Percentiles rank a stretch among this genome's conserved stretches.
These are phyloP conservation scores for Geosmithia putterillii DNA, from an alignment of 2,329 filamentous ascomycete genomes.

Conservation along the genomic window DNA sequence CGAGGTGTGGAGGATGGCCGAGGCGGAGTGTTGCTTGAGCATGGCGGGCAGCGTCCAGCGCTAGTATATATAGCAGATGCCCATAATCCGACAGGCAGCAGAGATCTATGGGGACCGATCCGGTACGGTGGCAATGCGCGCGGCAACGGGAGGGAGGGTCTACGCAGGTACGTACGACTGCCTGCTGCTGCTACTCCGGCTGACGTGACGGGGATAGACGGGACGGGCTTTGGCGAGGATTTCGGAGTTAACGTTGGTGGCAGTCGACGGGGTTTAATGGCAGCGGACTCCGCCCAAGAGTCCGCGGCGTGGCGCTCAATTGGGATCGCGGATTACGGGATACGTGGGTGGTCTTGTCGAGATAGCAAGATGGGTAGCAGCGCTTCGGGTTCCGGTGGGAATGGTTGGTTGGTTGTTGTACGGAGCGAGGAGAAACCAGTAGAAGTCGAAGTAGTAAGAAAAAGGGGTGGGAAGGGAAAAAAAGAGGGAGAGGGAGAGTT, in stretches of 20 bases:
- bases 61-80: not conserved
- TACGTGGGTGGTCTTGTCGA: not conserved
- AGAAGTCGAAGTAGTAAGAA: too few species aligned
- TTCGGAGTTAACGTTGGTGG: not conserved
- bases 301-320: not conserved
- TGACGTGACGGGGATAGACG: not conserved
- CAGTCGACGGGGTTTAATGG: not conserved
- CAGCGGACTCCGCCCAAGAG: not conserved
- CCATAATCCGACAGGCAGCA: not conserved
- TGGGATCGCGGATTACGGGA: not conserved
- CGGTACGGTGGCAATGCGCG: too few species aligned
- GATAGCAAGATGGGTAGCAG: not conserved
- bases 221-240: not conserved
- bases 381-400: too few species aligned
- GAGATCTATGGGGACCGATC: not conserved
- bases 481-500: too few species aligned
- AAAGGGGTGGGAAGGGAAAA: too few species aligned
- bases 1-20: constrained; percentile 22
- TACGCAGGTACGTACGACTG: too few species aligned
- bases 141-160: too few species aligned
- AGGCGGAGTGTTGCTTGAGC: constrained; percentile 29
- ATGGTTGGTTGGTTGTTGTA: too few species aligned
- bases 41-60: constrained; percentile 19
- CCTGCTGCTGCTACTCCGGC: too few species aligned
- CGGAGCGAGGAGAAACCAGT: too few species aligned